These are phyloP conservation scores for Prunus yedoensis DNA, from an alignment of 331 rosid genomes.

Conservation along the genomic window DNA sequence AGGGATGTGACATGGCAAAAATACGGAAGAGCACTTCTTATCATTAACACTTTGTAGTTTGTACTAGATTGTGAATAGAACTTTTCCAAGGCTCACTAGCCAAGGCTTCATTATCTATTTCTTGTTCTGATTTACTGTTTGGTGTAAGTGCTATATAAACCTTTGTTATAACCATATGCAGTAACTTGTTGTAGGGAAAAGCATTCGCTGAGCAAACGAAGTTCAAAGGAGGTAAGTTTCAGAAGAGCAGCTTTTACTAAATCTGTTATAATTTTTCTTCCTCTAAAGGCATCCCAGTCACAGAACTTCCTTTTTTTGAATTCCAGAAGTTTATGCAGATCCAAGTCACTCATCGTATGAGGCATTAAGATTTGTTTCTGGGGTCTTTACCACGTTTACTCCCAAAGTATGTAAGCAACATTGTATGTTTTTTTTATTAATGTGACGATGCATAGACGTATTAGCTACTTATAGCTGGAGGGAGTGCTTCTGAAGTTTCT, in stretches of 20 bases:
- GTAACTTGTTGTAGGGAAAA: constrained; percentile 54
- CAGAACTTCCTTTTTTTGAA: not conserved
- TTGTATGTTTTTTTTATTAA: not conserved
- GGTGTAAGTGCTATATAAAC: constrained; percentile 5
- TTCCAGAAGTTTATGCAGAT: not conserved
- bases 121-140: not conserved
- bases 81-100: too few species aligned
- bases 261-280: not conserved
- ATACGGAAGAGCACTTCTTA: too few species aligned
- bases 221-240: constrained; percentile 76
- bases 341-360: not conserved
- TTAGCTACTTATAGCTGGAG: not conserved
- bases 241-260: not conserved
- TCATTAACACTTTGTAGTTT: too few species aligned
- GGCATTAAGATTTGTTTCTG: constrained; percentile 62
- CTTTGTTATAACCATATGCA: constrained; percentile 23
- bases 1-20: too few species aligned
- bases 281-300: not conserved
- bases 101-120: not conserved
- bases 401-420: constrained; percentile 57
- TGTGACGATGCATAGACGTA: too few species aligned
- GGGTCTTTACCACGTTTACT: constrained; percentile 75
- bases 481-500: too few species aligned
- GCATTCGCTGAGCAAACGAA: constrained; percentile 70
- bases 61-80: too few species aligned